Conservation (phyloP, 2,329 filamentous ascomycete genomes). For the Penicillium sp. region DNA sequence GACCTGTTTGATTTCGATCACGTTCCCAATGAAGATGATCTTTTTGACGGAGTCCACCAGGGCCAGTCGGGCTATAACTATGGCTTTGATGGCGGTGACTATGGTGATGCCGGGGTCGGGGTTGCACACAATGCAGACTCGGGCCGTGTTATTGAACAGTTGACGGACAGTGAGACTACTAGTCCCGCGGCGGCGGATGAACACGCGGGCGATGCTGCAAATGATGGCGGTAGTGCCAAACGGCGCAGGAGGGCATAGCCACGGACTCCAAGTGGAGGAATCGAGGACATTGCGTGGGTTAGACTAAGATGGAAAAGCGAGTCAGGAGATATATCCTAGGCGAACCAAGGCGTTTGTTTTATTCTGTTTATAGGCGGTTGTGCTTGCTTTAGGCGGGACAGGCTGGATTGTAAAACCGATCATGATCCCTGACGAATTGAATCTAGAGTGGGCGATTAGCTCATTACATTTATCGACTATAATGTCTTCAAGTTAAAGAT, state of each 20-base stretch:
- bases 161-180: slow-evolving; percentile 50
- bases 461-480: no score
- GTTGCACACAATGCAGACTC: slow-evolving; percentile 29
- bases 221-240: slow-evolving; percentile 34
- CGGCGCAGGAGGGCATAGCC: slow-evolving; percentile 38
- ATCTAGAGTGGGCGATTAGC: slow-evolving; percentile 4
- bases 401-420: slow-evolving; percentile 3
- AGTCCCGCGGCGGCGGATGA: slow-evolving; percentile 46
- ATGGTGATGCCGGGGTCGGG: slow-evolving; percentile 20
- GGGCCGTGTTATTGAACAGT: slow-evolving; percentile 45
- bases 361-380: background rate
- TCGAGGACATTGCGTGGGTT: background rate
- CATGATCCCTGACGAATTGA: slow-evolving; percentile 6
- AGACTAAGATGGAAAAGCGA: background rate
- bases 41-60: slow-evolving; percentile 34
- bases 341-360: slow-evolving; percentile 4
- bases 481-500: no score
- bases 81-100: slow-evolving; percentile 36
- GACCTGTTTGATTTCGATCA: slow-evolving; percentile 50
- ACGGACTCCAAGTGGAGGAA: no score
- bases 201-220: slow-evolving; percentile 23
- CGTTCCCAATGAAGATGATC: slow-evolving; percentile 38
- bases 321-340: slow-evolving; percentile 2
- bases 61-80: slow-evolving; percentile 36
- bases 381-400: background rate